Conservation (phyloP, 805 yeast genomes). For the Metschnikowia shivogae region DNA sequence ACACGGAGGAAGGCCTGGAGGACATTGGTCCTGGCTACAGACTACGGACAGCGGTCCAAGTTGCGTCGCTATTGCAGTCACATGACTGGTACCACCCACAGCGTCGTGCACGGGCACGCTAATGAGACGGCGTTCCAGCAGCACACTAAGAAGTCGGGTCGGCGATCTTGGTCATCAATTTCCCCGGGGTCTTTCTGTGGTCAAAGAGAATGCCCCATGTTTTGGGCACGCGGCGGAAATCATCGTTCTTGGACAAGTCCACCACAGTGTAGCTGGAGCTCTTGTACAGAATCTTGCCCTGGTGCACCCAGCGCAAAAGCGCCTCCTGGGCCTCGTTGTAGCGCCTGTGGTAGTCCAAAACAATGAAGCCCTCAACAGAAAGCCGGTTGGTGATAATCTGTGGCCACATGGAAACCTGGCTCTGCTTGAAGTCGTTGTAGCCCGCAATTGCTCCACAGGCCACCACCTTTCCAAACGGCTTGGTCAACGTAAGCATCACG, state of each 20-base stretch:
- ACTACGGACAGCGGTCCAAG: no score
- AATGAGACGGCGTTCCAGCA: background rate
- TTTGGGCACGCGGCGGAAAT: constrained; percentile 42
- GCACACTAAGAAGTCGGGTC: background rate
- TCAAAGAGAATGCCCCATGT: constrained; percentile 46
- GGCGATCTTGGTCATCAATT: constrained; percentile 43
- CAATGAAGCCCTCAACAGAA: constrained; percentile 18
- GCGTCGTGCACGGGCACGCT: no score
- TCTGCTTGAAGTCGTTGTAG: constrained; percentile 43
- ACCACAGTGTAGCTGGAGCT: constrained; percentile 16
- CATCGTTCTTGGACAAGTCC: constrained; percentile 15
- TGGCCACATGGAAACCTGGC: constrained; percentile 37
- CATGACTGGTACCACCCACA: no score
- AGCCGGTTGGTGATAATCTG: constrained; percentile 44
- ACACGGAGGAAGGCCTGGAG: no score
- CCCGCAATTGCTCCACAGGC: constrained; percentile 63
- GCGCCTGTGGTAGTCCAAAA: constrained; percentile 14
- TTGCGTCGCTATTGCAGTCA: no score
- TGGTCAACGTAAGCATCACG: constrained; percentile 14
- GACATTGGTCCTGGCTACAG: no score
- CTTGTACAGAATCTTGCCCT: constrained; percentile 17
- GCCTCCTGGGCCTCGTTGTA: background rate
- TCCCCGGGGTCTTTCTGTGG: constrained; percentile 46
- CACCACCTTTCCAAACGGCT: constrained; percentile 38
- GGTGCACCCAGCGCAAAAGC: constrained; percentile 13